Evolutionary conservation across 2,329 filamentous ascomycete species (phyloP).

Genomic region (Penicillium occitanis): DNA sequence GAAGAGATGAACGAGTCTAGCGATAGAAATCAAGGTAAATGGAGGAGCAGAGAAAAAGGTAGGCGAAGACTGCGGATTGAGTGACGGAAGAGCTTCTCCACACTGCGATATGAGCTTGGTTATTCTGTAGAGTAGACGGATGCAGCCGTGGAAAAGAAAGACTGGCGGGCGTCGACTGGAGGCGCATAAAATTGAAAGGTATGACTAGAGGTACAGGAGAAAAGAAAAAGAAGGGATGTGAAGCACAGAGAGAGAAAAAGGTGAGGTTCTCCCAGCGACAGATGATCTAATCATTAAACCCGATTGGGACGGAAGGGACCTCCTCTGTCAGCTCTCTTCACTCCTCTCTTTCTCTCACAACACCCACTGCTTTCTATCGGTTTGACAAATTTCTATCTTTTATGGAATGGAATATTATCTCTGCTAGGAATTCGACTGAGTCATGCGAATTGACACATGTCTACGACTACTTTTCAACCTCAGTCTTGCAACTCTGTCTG

Average conservation of each 20-base stretch:
- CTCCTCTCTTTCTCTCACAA: neutral
- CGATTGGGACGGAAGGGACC: slow-evolving; percentile 12
- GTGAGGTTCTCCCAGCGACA: neutral
- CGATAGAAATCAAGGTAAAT: neutral
- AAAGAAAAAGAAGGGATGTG: neutral
- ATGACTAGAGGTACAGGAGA: no score
- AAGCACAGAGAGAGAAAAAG: neutral
- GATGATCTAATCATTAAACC: slow-evolving; percentile 20
- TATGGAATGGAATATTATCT: no score
- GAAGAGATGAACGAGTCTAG: neutral
- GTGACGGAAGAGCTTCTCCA: slow-evolving; percentile 9
- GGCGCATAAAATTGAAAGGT: neutral
- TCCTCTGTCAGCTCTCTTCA: neutral
- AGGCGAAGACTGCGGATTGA: neutral
- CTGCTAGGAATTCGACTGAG: no score
- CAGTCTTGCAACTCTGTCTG: no score
- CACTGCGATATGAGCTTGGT: neutral
- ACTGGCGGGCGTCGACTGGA: neutral
- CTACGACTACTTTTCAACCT: neutral
- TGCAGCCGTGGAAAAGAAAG: neutral
- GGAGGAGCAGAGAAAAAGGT: neutral
- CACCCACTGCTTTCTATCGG: neutral
- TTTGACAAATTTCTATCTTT: neutral
- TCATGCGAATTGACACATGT: neutral
- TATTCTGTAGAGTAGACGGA: neutral